Conservation (phyloP, 371 early-diverging fungal genomes). For the Mortierella sp. region DNA sequence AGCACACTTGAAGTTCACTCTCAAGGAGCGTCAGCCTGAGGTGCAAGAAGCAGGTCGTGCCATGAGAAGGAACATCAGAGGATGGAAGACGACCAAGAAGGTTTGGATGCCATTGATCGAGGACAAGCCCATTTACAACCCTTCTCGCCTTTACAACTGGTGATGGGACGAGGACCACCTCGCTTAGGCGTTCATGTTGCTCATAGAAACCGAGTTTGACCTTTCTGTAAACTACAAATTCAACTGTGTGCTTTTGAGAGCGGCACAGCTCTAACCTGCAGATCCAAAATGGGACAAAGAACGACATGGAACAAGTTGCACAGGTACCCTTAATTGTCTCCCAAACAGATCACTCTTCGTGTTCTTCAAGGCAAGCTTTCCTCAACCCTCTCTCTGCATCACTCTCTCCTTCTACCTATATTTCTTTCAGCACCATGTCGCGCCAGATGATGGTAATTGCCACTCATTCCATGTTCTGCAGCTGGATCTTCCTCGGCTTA, state of each 20-base stretch:
- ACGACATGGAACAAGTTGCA: conserved; percentile 15
- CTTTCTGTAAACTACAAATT: too few relatives aligned
- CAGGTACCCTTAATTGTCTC: conserved; percentile 16
- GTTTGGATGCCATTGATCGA: conserved; percentile 78
- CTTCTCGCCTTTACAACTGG: conserved; percentile 84
- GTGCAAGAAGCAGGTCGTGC: conserved; percentile 49
- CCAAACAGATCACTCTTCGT: conserved; percentile 15
- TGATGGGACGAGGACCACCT: conserved; percentile 36
- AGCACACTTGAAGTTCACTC: conserved; percentile 82
- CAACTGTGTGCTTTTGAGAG: too few relatives aligned
- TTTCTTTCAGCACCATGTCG: conserved; percentile 32
- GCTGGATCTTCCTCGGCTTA: background rate
- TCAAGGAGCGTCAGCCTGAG: conserved; percentile 67
- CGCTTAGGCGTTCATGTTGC: background rate
- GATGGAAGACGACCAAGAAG: conserved; percentile 72
- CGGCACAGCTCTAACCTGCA: conserved; percentile 2
- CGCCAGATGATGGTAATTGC: conserved; percentile 53
- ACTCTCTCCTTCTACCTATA: background rate
- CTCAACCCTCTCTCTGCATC: conserved; percentile 7
- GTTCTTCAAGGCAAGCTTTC: conserved; percentile 10
- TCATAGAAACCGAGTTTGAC: conserved; percentile 22
- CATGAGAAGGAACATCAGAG: conserved; percentile 65
- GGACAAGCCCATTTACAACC: background rate
- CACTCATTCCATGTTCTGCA: background rate
- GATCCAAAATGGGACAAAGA: conserved; percentile 6